Base-by-base conservation (phyloP, 2,329 filamentous ascomycete species). In the Verticillium klebahnii region DNA sequence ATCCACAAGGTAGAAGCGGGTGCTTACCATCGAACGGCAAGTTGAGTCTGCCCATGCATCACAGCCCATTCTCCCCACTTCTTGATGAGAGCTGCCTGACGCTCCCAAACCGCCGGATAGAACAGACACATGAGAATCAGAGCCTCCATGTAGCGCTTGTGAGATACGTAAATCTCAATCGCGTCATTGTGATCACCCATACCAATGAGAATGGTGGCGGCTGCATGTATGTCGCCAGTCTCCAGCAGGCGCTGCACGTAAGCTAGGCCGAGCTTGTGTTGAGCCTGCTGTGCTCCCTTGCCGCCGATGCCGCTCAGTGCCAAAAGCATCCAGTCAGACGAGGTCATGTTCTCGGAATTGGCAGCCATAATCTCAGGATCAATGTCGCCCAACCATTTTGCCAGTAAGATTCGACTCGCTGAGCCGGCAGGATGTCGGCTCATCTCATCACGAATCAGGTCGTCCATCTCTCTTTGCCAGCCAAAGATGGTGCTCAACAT, bases 31-130 rank as follows among this genome's bases (percentile, higher is more conserved):
- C 93, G 84, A 57, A 97, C 95, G 19, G 95, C 95, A 56, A 99
- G 81, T 69, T 96, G 91, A 67, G 95, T 91, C 69, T 97, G 90
- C 17, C 91, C 90, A 68, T 95, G 89, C 65, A 91, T 89, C 14
- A 97, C 89, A 40, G 94, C 92, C 79, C 91, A 89, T 70, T 97
- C 94, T 62, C 95, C 95, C 95, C 95, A 99, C 79, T 95, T 94
- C 68, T 92, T 88, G 65, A 97, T 87, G 57, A 99, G 86, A 69
- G 91, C 90, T 14, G 90, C 89, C 73, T 97, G 93, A 36, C 94
- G 86, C 69, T 95, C 90, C 95, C 95, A 99, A 63, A 97, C 93
- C 0, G 83, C 79, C 0, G 94, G 93, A 69, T 89, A 92, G 31
- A 90, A 85, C 14, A 97, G 81, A 69, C 92, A 96, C 0, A 93